phyloP scores from a whole-genome alignment of 257 asterid genomes.

The Ballota nigra region DNA sequence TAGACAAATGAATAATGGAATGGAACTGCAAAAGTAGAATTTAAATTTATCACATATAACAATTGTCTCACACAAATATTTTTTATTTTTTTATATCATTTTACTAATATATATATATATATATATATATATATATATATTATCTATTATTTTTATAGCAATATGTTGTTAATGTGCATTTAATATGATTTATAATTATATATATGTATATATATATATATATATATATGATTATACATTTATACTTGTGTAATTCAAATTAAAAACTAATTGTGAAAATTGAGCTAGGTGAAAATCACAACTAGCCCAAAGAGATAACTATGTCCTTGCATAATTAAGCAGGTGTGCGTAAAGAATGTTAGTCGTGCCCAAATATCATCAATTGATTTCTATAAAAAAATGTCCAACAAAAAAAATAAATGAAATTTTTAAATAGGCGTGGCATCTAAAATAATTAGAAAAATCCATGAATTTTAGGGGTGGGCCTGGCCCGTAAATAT shows the following conservation, averaged over 20 bases:
- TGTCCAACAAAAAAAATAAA: neutral
- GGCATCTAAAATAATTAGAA: slow-evolving; percentile 45
- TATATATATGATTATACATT: too few species aligned
- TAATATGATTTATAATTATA: too few species aligned
- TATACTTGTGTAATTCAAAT: neutral
- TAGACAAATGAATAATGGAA: too few species aligned
- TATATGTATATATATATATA: too few species aligned
- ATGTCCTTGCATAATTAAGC: slow-evolving; percentile 32
- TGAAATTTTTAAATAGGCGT: slow-evolving; percentile 1
- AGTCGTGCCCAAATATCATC: slow-evolving; percentile 71
- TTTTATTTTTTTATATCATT: too few species aligned
- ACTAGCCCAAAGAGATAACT: slow-evolving; percentile 25
- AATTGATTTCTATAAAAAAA: slow-evolving; percentile 34
- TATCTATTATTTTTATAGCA: too few species aligned
- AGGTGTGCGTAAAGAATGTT: slow-evolving; percentile 45
- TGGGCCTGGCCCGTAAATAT: neutral
- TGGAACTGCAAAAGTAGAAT: too few species aligned
- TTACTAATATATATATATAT: too few species aligned
- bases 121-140: too few species aligned
- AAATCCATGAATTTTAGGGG: slow-evolving; percentile 30
- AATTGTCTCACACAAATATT: too few species aligned
- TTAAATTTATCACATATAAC: too few species aligned
- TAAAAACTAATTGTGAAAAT: neutral
- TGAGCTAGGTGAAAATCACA: neutral
- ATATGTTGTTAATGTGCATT: too few species aligned